Evolutionary conservation across 495 filamentous ascomycete species (phyloP).

Genomic region (Neurospora sp.): DNA sequence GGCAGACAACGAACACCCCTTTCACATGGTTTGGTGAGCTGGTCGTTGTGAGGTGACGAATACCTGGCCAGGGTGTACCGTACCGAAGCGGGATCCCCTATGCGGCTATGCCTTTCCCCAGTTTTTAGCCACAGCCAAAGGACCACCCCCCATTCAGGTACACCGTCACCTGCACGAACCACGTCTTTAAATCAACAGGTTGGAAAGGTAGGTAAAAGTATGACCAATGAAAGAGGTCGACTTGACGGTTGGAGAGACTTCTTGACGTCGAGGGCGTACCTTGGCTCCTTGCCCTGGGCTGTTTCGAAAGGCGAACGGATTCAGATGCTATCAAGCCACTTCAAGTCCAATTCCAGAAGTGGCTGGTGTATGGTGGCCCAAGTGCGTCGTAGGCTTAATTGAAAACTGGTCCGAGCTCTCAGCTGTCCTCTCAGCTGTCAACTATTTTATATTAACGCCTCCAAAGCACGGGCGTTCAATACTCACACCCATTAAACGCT

Average conservation of each 20-base stretch:
- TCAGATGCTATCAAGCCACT: background rate
- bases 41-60: background rate
- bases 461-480: too few relatives aligned
- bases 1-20: background rate
- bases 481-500: too few relatives aligned
- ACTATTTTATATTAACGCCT: too few relatives aligned
- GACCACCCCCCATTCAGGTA: background rate
- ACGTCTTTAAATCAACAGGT: background rate
- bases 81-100: background rate
- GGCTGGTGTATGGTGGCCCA: constrained; percentile 5
- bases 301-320: background rate
- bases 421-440: too few relatives aligned
- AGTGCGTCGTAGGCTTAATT: too few relatives aligned
- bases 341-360: background rate
- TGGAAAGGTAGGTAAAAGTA: background rate
- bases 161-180: background rate
- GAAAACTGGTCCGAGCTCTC: too few relatives aligned
- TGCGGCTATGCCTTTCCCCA: background rate
- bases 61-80: background rate
- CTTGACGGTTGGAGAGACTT: background rate
- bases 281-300: background rate
- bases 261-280: background rate
- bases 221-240: background rate
- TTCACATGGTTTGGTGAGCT: background rate
- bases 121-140: background rate